These are phyloP conservation scores for Neurospora sp. DNA, from an alignment of 495 filamentous ascomycete species.

Conservation along the genomic window DNA sequence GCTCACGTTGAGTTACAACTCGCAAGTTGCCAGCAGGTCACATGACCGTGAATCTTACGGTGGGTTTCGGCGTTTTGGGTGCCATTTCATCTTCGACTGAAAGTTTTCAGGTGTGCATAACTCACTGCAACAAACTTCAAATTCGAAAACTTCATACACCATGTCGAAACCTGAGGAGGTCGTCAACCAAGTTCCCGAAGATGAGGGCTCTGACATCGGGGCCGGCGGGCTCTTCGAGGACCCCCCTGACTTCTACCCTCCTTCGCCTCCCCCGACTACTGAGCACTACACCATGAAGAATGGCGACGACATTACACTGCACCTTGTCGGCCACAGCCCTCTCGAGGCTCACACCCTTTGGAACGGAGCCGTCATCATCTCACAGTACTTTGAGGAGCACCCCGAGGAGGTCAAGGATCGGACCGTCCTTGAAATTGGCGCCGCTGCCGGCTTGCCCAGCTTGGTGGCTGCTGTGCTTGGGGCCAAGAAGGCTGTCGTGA, in stretches of 20 bases:
- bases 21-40: neutral
- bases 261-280: slow-evolving; percentile 57
- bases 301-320: slow-evolving; percentile 56
- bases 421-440: slow-evolving; percentile 78
- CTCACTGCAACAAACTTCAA: neutral
- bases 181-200: neutral
- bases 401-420: slow-evolving; percentile 48
- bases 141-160: neutral
- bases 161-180: neutral
- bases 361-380: slow-evolving; percentile 71
- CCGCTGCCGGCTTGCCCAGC: slow-evolving; percentile 76
- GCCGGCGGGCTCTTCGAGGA: slow-evolving; percentile 57
- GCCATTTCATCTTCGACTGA: neutral
- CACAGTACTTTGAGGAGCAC: slow-evolving; percentile 64
- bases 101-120: neutral
- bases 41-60: neutral
- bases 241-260: slow-evolving; percentile 65
- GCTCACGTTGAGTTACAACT: neutral
- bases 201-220: slow-evolving; percentile 1
- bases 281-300: slow-evolving; percentile 45
- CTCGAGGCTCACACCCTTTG: slow-evolving; percentile 88
- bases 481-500: slow-evolving; percentile 62
- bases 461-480: slow-evolving; percentile 66
- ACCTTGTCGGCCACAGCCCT: slow-evolving; percentile 82
- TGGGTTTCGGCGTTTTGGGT: neutral